Conservation (phyloP, 2,329 filamentous ascomycete species). For the Ceratocystis harringtonii region DNA sequence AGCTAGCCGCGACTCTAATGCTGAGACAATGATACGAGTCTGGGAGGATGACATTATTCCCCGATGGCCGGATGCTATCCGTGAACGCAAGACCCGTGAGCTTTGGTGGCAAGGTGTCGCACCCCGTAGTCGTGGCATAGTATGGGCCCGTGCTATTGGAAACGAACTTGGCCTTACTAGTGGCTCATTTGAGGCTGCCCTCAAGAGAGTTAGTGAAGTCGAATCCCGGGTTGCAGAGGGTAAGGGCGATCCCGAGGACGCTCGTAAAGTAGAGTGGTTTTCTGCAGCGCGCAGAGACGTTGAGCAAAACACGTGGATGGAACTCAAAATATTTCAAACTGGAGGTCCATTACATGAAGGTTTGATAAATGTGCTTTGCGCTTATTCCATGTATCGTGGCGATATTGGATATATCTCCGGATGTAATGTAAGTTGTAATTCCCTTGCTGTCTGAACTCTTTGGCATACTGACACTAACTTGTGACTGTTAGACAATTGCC, state of each 20-base stretch:
- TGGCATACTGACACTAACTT: slow-evolving; percentile 22
- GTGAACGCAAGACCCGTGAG: slow-evolving; percentile 54
- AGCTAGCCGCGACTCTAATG: slow-evolving; percentile 39
- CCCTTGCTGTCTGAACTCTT: slow-evolving; percentile 3
- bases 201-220: slow-evolving; percentile 49
- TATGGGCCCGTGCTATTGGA: slow-evolving; percentile 58
- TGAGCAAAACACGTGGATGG: slow-evolving; percentile 48
- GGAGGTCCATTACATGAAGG: slow-evolving; percentile 51
- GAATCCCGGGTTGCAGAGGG: slow-evolving; percentile 40
- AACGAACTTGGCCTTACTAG: slow-evolving; percentile 56
- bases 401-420: slow-evolving; percentile 66
- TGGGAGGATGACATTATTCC: slow-evolving; percentile 68
- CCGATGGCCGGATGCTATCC: slow-evolving; percentile 57
- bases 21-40: slow-evolving; percentile 40
- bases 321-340: slow-evolving; percentile 56
- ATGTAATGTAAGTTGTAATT: slow-evolving; percentile 46
- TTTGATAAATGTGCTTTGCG: slow-evolving; percentile 57
- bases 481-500: slow-evolving; percentile 46
- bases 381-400: slow-evolving; percentile 67
- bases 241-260: slow-evolving; percentile 38
- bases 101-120: slow-evolving; percentile 73
- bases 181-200: slow-evolving; percentile 54
- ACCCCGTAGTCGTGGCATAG: slow-evolving; percentile 50
- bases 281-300: slow-evolving; percentile 49
- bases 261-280: slow-evolving; percentile 45